phyloP scores from a whole-genome alignment of 2,329 filamentous ascomycete species.

The Ceratocystis smalleyi region DNA sequence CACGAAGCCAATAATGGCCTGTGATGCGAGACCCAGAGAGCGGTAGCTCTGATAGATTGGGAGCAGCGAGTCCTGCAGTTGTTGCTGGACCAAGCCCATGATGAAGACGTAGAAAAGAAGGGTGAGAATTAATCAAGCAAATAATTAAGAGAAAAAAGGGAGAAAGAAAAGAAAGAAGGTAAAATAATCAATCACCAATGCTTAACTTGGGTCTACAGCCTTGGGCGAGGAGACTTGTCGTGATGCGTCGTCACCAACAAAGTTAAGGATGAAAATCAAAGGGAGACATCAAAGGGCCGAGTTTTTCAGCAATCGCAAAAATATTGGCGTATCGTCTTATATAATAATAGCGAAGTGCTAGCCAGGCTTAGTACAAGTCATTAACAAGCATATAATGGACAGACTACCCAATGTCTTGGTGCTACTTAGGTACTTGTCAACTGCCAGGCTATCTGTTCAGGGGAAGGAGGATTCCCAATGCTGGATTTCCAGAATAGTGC shows the following conservation, averaged over 20 bases:
- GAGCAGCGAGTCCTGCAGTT: slow-evolving; percentile 25
- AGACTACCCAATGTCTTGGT: neutral
- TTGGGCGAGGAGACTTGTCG: neutral
- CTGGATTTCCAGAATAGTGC: neutral
- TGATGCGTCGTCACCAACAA: slow-evolving; percentile 3
- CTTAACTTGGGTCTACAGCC: neutral
- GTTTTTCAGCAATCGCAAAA: neutral
- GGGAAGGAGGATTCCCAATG: neutral
- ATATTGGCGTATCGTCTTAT: neutral
- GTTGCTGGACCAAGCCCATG: slow-evolving; percentile 43
- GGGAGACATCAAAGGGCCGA: neutral
- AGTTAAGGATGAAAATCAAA: slow-evolving; percentile 2
- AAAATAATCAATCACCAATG: neutral
- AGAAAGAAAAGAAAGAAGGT: slow-evolving; percentile 10
- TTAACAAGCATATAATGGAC: too few species aligned
- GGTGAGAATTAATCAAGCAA: neutral
- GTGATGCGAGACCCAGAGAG: slow-evolving; percentile 32
- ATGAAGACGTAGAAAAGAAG: slow-evolving; percentile 16
- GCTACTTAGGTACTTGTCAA: neutral
- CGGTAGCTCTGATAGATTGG: slow-evolving; percentile 36
- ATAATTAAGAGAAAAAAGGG: slow-evolving; percentile 16
- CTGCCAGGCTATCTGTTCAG: neutral
- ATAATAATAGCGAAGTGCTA: neutral
- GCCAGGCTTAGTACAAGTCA: neutral
- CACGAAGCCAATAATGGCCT: slow-evolving; percentile 32